Conservation (phyloP, 176 grass and related monocot species). For the Lolium rigidum region DNA sequence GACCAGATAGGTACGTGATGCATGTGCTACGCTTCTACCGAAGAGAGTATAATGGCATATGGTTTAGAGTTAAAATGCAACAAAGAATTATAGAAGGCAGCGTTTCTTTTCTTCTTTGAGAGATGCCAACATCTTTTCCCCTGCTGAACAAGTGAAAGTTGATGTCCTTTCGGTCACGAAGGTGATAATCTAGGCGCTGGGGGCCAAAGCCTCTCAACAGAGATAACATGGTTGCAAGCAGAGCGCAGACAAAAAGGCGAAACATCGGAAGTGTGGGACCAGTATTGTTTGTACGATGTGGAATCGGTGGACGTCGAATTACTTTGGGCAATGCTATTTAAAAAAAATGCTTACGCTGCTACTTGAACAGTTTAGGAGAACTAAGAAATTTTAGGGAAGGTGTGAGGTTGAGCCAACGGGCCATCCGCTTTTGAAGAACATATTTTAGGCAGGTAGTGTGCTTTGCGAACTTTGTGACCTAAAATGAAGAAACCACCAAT, state of each 20-base stretch:
- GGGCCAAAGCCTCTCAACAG: not conserved
- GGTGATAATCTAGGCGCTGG: not conserved
- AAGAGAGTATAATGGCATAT: not conserved
- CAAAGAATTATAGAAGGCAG: not conserved
- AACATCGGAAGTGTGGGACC: not conserved
- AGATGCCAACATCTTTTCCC: not conserved
- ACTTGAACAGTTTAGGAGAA: too few species aligned
- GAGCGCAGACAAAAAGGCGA: not conserved
- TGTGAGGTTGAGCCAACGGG: too few species aligned
- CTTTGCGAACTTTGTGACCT: too few species aligned
- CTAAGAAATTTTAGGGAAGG: too few species aligned
- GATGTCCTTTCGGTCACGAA: not conserved
- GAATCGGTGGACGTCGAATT: too few species aligned
- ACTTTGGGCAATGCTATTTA: too few species aligned
- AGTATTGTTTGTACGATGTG: too few species aligned
- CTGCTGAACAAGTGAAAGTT: not conserved
- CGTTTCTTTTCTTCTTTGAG: not conserved
- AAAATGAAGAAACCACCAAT: too few species aligned
- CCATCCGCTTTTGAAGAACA: too few species aligned
- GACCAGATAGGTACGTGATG: conserved; percentile 45
- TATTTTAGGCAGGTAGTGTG: too few species aligned
- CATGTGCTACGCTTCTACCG: too few species aligned
- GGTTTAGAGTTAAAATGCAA: not conserved
- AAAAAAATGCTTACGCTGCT: too few species aligned
- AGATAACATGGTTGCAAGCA: not conserved